Conservation (phyloP, 1,139 yeast species). For the Pichia sp. region DNA sequence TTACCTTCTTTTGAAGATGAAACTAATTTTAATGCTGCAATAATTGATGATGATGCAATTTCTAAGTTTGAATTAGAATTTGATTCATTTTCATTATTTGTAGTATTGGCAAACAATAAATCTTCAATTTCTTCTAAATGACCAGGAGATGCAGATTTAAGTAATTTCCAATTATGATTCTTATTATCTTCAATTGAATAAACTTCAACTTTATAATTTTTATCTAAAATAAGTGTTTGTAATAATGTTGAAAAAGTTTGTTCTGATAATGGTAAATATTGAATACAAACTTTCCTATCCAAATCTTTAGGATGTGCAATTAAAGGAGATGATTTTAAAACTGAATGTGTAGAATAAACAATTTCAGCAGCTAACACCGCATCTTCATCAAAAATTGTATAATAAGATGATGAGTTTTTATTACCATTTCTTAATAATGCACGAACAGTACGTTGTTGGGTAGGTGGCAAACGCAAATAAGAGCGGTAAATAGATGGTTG, state of each 20-base stretch:
- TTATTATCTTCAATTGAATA: conserved; percentile 39
- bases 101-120: conserved; percentile 26
- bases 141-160: conserved; percentile 80
- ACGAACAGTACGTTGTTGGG: conserved; percentile 13
- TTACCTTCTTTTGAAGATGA: conserved; percentile 38
- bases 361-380: conserved; percentile 78
- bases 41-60: conserved; percentile 51
- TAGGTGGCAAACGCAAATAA: conserved; percentile 10
- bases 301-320: conserved; percentile 29
- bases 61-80: conserved; percentile 43
- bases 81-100: conserved; percentile 9
- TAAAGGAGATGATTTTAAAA: conserved; percentile 51
- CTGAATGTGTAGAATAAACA: conserved; percentile 77
- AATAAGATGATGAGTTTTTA: conserved; percentile 36
- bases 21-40: conserved; percentile 63
- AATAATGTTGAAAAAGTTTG: conserved; percentile 66
- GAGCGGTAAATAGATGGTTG: conserved; percentile 16
- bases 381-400: conserved; percentile 63
- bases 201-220: conserved; percentile 73
- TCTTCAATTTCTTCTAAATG: conserved; percentile 79
- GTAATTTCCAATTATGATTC: conserved; percentile 44
- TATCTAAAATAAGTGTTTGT: conserved; percentile 59
- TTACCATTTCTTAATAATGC: conserved; percentile 12
- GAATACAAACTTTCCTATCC: conserved; percentile 28
- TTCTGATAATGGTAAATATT: conserved; percentile 71